These are phyloP conservation scores for Metarhizium rileyi DNA, from an alignment of 2,329 filamentous ascomycete species.

Conservation along the genomic window DNA sequence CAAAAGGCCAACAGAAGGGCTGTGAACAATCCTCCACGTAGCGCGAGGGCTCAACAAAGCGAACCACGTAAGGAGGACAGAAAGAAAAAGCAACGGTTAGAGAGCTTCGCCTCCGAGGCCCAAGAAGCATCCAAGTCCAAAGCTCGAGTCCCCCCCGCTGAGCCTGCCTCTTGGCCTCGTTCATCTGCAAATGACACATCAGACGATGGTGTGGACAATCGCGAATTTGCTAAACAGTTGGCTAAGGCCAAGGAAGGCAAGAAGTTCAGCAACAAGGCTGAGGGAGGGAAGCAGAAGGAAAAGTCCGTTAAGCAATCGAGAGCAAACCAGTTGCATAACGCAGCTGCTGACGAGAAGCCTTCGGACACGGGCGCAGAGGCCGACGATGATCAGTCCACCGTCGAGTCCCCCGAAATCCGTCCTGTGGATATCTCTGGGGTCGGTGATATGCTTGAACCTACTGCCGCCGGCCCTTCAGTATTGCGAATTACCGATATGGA, in stretches of 20 bases:
- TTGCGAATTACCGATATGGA: constrained; percentile 64
- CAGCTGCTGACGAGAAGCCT: constrained; percentile 31
- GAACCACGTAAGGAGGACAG: constrained; percentile 31
- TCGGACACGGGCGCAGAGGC: constrained; percentile 61
- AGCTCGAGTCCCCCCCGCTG: constrained; percentile 11
- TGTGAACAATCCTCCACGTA: constrained; percentile 17
- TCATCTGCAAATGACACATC: constrained; percentile 28
- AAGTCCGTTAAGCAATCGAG: constrained; percentile 63
- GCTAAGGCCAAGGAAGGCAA: constrained; percentile 61
- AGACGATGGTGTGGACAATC: constrained; percentile 56
- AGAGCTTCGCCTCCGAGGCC: constrained; percentile 28
- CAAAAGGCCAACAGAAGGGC: constrained; percentile 23
- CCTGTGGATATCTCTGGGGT: constrained; percentile 59
- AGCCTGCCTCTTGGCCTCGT: constrained; percentile 3
- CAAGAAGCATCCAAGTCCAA: constrained; percentile 32
- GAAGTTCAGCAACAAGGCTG: constrained; percentile 43
- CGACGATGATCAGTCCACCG: constrained; percentile 69
- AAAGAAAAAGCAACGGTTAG: constrained; percentile 37
- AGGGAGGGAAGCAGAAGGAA: constrained; percentile 52
- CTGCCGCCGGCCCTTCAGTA: constrained; percentile 57
- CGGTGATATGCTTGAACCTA: constrained; percentile 83
- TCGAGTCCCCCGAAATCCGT: constrained; percentile 51
- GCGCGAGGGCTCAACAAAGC: constrained; percentile 17
- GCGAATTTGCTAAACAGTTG: constrained; percentile 68
- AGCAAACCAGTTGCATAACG: constrained; percentile 40